These are phyloP conservation scores for Coprinellus micaceus DNA, from an alignment of 768 basidiomycete genomes.

Conservation along the genomic window DNA sequence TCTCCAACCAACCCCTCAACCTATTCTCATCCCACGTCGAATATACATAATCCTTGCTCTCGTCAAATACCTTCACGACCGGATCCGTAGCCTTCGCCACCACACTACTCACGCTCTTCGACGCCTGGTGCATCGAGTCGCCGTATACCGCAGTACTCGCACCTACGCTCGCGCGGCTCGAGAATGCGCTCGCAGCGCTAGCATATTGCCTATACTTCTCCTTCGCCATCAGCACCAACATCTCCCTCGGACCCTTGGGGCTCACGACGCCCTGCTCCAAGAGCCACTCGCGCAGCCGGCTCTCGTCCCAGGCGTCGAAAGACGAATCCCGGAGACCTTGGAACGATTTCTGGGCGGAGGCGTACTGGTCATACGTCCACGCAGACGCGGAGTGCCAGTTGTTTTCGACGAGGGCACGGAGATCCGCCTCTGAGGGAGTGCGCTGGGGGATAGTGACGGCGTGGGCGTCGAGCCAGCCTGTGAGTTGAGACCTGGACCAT, in stretches of 20 bases:
- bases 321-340: conserved; percentile 52
- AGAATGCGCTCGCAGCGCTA: conserved; percentile 55
- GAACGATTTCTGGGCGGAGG: conserved; percentile 60
- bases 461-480: conserved; percentile 67
- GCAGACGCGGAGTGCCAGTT: conserved; percentile 55
- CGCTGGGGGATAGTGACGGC: conserved; percentile 52
- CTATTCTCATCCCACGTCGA: conserved; percentile 85
- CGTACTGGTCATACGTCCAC: conserved; percentile 66
- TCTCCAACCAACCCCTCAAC: conserved; percentile 67
- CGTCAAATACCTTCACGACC: conserved; percentile 52
- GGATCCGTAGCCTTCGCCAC: conserved; percentile 46
- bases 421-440: conserved; percentile 37
- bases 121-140: conserved; percentile 37
- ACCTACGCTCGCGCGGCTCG: conserved; percentile 43
- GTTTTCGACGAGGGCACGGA: conserved; percentile 47
- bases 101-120: conserved; percentile 37
- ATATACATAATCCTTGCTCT: conserved; percentile 82
- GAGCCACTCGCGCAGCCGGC: conserved; percentile 74
- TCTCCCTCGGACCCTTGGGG: conserved; percentile 74
- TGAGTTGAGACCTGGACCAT: conserved; percentile 67
- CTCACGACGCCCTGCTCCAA: conserved; percentile 84
- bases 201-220: conserved; percentile 60
- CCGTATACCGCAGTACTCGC: conserved; percentile 51
- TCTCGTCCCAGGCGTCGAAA: conserved; percentile 86
- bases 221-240: conserved; percentile 76